Evolutionary conservation across 2,329 filamentous ascomycete genomes (phyloP), one percentile per base, ranked within the genome.

Genomic region (Claviceps pazoutovae): DNA sequence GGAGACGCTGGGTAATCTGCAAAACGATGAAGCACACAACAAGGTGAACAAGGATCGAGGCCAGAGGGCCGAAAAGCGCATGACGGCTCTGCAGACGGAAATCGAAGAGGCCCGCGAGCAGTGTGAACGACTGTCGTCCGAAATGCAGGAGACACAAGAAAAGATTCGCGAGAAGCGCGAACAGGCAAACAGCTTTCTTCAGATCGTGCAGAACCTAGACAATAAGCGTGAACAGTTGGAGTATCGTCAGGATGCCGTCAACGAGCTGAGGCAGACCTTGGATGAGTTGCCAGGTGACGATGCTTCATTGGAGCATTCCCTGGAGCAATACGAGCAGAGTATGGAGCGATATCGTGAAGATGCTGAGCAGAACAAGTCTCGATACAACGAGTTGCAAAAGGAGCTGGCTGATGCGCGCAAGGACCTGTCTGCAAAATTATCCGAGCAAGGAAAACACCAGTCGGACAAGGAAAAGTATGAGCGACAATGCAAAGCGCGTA

Each of bases 381-480:
- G 80, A 49, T 91, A 90, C 58, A 70, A 74, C 53, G 75, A 84
- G 23, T 72, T 94, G n/a, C 74, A 80, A 54, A 62, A 65, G 2
- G 70, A 74, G 8, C 63, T 80, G 13, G 62, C 64, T 2, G 56
- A 66, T 4, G 67, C 70, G 7, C 74, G 77, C 37, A 69, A 63
- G 39, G 65, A 72, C 4, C 64, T 79, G 43, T 75, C 75, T 0
- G 58, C 62, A 21, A 81, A 81, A 59, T 70, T 79, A 39, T 71
- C 78, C 1, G 84, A 89, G 58, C 76, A 81, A 59, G 91, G 91
- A 44, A 87, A 84, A 58, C 82, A 84, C 58, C 80, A 93, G 65
- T 91, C 90, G 2, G 84, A 95, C 62, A 89, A 91, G 68, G 84
- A 87, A 55, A 87, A 85, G 60, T 88, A 93, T 62, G 88, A 96